These are phyloP conservation scores for baker's yeast (Saccharomyces cerevisiae) DNA, from an alignment of 805 yeast species.

Conservation along the genomic window DNA sequence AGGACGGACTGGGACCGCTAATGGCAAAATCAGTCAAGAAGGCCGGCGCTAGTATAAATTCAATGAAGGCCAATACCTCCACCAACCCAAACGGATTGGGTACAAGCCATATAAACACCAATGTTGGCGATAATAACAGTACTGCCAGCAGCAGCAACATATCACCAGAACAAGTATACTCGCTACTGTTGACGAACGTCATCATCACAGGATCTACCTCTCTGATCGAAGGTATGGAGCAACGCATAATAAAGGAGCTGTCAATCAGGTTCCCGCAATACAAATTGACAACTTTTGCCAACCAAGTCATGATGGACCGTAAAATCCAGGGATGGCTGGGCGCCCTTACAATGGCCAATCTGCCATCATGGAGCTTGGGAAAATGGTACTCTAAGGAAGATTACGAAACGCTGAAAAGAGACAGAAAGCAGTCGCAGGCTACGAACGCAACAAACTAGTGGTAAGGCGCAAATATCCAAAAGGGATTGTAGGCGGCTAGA, in stretches of 20 bases:
- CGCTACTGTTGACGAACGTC: constrained; percentile 42
- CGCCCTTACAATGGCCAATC: constrained; percentile 36
- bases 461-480: neutral
- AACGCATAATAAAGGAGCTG: constrained; percentile 64
- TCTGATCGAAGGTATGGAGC: constrained; percentile 72
- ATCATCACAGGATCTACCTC: constrained; percentile 78
- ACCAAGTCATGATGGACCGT: constrained; percentile 68
- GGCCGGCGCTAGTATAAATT: constrained; percentile 20
- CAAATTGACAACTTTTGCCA: constrained; percentile 76
- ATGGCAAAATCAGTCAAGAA: constrained; percentile 22
- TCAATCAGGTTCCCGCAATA: constrained; percentile 68
- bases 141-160: constrained; percentile 4
- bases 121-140: neutral
- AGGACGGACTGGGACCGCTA: constrained; percentile 24
- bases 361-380: constrained; percentile 27
- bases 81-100: neutral
- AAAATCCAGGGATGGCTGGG: constrained; percentile 79
- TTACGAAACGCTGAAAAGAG: constrained; percentile 9
- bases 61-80: constrained; percentile 10
- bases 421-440: neutral
- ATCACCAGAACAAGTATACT: constrained; percentile 26
- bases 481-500: neutral
- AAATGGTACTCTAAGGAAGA: constrained; percentile 22
- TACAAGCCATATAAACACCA: neutral
- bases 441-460: neutral